Evolutionary conservation across 2,329 filamentous ascomycete genomes (phyloP).

Genomic region (Lecanoromycetidae sp.): DNA sequence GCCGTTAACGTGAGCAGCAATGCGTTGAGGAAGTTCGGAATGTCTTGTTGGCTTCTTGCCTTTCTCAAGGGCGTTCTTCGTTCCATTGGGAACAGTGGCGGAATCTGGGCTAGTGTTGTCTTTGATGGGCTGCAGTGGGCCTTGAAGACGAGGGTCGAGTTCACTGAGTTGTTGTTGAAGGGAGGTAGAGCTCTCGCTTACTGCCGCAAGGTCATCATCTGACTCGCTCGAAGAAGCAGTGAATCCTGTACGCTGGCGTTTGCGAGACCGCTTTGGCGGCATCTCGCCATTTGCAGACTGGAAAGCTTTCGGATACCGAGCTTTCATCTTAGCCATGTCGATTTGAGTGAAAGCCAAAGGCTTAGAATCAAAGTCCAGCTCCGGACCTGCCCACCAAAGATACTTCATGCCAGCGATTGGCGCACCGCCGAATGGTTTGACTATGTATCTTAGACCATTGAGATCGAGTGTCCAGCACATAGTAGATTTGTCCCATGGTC

Average conservation of each 20-base stretch:
- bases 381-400: background rate
- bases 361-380: background rate
- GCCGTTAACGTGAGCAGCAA: too few relatives aligned
- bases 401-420: background rate
- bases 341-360: background rate
- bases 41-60: background rate
- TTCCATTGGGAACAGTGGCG: background rate
- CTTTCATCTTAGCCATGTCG: background rate
- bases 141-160: background rate
- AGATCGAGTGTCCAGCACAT: constrained; percentile 4
- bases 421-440: background rate
- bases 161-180: too few relatives aligned
- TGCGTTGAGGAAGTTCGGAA: background rate
- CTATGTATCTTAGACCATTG: background rate
- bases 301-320: background rate
- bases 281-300: background rate
- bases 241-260: too few relatives aligned
- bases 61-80: background rate
- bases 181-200: too few relatives aligned
- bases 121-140: background rate
- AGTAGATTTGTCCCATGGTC: background rate
- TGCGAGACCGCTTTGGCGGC: too few relatives aligned
- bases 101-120: background rate
- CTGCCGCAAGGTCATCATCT: background rate
- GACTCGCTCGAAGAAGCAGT: too few relatives aligned